Evolutionary conservation across 1,284 basidiomycete species (phyloP).

Genomic region (Naganishia albida): DNA sequence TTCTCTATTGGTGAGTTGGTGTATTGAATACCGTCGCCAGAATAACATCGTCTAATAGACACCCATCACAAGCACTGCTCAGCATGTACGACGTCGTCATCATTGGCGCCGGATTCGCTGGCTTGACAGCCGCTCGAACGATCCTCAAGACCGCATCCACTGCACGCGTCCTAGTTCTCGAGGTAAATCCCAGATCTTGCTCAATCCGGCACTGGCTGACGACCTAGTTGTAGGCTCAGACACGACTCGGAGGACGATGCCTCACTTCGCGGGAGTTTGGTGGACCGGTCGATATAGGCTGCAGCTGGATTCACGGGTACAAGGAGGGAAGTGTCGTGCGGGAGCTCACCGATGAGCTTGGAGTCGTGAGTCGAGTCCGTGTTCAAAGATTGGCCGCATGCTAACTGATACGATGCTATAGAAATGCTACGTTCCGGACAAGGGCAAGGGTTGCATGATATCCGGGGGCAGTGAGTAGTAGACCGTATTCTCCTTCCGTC

Average conservation of each 20-base stretch:
- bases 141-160: constrained; percentile 51
- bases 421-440: constrained; percentile 15
- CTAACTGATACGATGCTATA: not conserved
- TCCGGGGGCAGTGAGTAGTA: constrained; percentile 38
- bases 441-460: not conserved
- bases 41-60: no score
- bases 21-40: no score
- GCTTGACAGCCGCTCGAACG: constrained; percentile 55
- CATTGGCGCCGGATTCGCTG: constrained; percentile 58
- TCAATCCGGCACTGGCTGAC: not conserved
- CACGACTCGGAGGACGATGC: constrained; percentile 57
- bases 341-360: constrained; percentile 51
- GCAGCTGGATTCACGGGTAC: constrained; percentile 58
- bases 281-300: constrained; percentile 55
- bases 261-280: constrained; percentile 37
- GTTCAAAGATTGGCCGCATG: not conserved
- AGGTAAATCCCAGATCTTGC: constrained; percentile 36
- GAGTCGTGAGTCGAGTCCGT: constrained; percentile 43
- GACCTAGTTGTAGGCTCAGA: constrained; percentile 45
- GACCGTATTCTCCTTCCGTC: not conserved
- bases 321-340: constrained; percentile 56
- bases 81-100: constrained; percentile 53
- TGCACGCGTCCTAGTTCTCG: constrained; percentile 54
- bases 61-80: not conserved
- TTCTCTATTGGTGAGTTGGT: no score